A percentile compares a stretch with the other conserved stretches of the same genome.
These are phyloP conservation scores for Kwoniella sp. DNA, from an alignment of 768 basidiomycete genomes.

Conservation along the genomic window DNA sequence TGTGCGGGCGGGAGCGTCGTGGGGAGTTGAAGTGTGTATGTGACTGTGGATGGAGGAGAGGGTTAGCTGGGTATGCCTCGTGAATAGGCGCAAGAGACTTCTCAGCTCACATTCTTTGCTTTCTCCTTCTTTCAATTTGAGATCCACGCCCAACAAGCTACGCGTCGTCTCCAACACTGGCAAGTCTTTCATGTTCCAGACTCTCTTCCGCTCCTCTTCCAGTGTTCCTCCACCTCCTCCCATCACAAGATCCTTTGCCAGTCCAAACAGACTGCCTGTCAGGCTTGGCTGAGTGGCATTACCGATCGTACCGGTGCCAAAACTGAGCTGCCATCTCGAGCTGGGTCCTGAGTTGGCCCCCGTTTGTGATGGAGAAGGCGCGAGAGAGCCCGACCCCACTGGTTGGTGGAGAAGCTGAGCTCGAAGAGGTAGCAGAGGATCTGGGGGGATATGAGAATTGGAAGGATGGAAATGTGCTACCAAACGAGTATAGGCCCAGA, in stretches of 20 bases:
- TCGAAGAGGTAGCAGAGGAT: constrained; percentile 53
- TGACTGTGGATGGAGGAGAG: constrained; percentile 69
- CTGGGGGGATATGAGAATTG: constrained; percentile 52
- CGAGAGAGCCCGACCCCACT: constrained; percentile 51
- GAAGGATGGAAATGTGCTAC: constrained; percentile 53
- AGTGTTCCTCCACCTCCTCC: constrained; percentile 53
- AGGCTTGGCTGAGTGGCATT: constrained; percentile 48
- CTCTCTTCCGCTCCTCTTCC: constrained; percentile 57
- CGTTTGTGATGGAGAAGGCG: constrained; percentile 16
- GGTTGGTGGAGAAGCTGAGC: constrained; percentile 53
- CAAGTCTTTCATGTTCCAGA: constrained; percentile 59
- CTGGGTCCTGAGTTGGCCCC: constrained; percentile 8
- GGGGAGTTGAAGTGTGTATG: constrained; percentile 76
- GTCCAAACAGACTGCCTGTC: constrained; percentile 53
- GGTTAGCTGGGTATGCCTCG: constrained; percentile 1
- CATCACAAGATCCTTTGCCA: constrained; percentile 49
- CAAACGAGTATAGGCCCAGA: constrained; percentile 53
- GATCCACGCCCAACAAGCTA: constrained; percentile 85
- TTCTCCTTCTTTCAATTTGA: constrained; percentile 79
- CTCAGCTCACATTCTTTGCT: constrained; percentile 75
- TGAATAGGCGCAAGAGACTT: too few relatives aligned
- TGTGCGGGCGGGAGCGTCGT: constrained; percentile 85
- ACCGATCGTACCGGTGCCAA: constrained; percentile 53
- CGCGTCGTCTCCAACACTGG: constrained; percentile 86
- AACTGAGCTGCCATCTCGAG: constrained; percentile 49